Percentiles rank a stretch among this genome's conserved stretches.
These are phyloP conservation scores for Kodamaea sagamina DNA, from an alignment of 805 yeast species.

Conservation along the genomic window DNA sequence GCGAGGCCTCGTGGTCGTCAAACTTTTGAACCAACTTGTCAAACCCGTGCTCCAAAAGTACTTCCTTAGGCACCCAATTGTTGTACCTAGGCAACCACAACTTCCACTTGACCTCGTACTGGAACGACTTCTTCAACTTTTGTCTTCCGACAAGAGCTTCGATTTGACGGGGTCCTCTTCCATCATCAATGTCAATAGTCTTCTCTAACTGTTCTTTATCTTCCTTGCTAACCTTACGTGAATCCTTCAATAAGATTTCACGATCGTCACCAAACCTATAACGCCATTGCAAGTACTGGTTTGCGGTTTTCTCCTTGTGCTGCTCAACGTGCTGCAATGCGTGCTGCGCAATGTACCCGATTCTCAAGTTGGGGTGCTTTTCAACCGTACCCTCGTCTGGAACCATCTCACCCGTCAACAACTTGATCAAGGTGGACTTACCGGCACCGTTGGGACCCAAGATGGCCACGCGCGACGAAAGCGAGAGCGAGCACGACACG, in stretches of 20 bases:
- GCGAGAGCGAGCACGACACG: slow-evolving; percentile 87
- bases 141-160: slow-evolving; percentile 98
- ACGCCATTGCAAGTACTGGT: slow-evolving; percentile 98
- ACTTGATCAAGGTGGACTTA: slow-evolving; percentile 91
- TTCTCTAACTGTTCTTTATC: slow-evolving; percentile 77
- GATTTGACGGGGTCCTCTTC: slow-evolving; percentile 81
- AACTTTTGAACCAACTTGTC: slow-evolving; percentile 45
- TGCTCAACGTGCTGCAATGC: slow-evolving; percentile 96
- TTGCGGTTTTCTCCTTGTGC: slow-evolving; percentile 97
- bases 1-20: slow-evolving; percentile 51
- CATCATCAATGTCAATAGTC: slow-evolving; percentile 79
- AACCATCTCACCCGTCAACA: slow-evolving; percentile 87
- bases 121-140: slow-evolving; percentile 93
- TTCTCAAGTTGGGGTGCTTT: slow-evolving; percentile 96
- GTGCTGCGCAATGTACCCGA: slow-evolving; percentile 98
- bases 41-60: slow-evolving; percentile 63
- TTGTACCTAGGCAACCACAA: slow-evolving; percentile 90
- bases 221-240: slow-evolving; percentile 76
- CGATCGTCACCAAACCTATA: slow-evolving; percentile 97
- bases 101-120: slow-evolving; percentile 95
- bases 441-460: slow-evolving; percentile 99
- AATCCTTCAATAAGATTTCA: slow-evolving; percentile 90
- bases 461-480: slow-evolving; percentile 96
- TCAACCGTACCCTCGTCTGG: slow-evolving; percentile 90
- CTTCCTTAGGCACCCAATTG: slow-evolving; percentile 89